These are phyloP conservation scores for Evernia prunastri DNA, from an alignment of 495 filamentous ascomycete species.

Conservation along the genomic window DNA sequence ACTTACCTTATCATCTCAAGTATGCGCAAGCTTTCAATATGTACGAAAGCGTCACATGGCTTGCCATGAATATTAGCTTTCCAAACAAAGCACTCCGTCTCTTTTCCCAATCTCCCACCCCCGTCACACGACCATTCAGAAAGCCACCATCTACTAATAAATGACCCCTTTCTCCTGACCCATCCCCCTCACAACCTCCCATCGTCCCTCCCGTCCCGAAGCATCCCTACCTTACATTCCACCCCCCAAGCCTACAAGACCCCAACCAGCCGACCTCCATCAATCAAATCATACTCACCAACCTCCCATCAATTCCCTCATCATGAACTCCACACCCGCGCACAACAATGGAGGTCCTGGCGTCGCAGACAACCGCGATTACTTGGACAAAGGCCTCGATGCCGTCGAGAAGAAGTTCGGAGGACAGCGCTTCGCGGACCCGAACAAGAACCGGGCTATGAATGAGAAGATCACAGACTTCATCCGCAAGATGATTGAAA, in stretches of 20 bases:
- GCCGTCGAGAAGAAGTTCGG: constrained; percentile 16
- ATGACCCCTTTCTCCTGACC: not conserved
- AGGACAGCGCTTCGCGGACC: constrained; percentile 13
- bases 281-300: not conserved
- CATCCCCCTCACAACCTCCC: not conserved
- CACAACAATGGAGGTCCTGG: constrained; percentile 10
- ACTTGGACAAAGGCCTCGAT: constrained; percentile 22
- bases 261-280: too few species aligned
- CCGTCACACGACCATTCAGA: not conserved
- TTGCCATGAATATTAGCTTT: not conserved
- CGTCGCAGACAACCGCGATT: constrained; percentile 13
- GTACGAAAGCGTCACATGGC: constrained; percentile 1
- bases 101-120: too few species aligned
- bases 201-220: not conserved
- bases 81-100: not conserved
- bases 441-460: constrained; percentile 22
- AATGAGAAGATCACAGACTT: constrained; percentile 26
- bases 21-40: not conserved
- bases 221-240: not conserved
- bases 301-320: not conserved
- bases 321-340: constrained; percentile 6
- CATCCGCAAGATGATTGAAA: constrained; percentile 22
- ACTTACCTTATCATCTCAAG: too few species aligned
- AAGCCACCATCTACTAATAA: not conserved
- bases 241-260: not conserved